Evolutionary conservation across 768 basidiomycete genomes (phyloP).

Genomic region (Lactarius trivialis): DNA sequence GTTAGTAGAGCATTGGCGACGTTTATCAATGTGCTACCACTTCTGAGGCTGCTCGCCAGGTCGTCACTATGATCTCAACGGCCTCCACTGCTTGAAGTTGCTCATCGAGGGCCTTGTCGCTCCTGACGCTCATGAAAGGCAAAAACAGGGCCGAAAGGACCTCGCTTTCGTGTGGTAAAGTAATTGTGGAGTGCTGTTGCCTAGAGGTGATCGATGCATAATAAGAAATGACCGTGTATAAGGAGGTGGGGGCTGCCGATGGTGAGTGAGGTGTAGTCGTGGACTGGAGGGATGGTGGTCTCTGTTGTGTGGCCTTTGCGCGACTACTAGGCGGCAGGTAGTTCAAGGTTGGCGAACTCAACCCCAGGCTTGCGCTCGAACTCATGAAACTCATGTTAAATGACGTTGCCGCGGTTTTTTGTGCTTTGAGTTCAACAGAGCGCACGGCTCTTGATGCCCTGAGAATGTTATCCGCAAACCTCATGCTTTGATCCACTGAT

Average conservation of each 20-base stretch:
- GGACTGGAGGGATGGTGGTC: constrained; percentile 41
- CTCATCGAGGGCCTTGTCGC: constrained; percentile 43
- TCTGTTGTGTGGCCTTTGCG: constrained; percentile 32
- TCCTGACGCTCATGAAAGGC: constrained; percentile 44
- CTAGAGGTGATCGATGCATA: constrained; percentile 29
- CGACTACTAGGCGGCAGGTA: not conserved
- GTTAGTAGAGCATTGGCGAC: not conserved
- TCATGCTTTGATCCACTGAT: constrained; percentile 41
- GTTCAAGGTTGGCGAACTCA: constrained; percentile 24
- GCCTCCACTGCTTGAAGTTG: constrained; percentile 49
- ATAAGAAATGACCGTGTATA: constrained; percentile 37
- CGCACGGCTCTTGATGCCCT: constrained; percentile 49
- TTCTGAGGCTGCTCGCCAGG: constrained; percentile 46
- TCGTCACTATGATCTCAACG: constrained; percentile 51
- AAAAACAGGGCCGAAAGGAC: constrained; percentile 52
- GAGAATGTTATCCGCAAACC: constrained; percentile 50
- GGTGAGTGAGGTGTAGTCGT: constrained; percentile 27
- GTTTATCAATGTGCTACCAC: constrained; percentile 38
- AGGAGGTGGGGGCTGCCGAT: constrained; percentile 36
- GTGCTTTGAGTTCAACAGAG: constrained; percentile 37
- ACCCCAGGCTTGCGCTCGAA: constrained; percentile 29
- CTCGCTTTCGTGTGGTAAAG: constrained; percentile 50
- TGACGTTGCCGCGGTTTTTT: constrained; percentile 23
- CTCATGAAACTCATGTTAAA: constrained; percentile 34
- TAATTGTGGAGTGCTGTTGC: constrained; percentile 26